Evolutionary conservation across 192 early-diverging fungal species (phyloP).

Genomic region (Chytriomyces hyalinus): DNA sequence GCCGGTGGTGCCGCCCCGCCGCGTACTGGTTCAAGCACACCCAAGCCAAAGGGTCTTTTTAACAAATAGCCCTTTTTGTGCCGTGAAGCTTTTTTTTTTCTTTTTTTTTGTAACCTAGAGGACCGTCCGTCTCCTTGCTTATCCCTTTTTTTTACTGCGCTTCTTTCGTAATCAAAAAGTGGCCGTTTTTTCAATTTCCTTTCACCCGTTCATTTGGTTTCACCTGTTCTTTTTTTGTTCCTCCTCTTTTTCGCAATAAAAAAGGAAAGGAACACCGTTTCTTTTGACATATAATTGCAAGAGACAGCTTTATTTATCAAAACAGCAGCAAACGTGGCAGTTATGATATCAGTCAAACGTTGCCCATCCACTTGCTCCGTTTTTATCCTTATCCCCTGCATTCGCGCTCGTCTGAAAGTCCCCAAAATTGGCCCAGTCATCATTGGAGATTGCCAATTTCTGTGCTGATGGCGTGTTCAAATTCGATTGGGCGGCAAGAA

Average conservation of each 20-base stretch:
- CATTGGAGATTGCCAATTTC: background rate
- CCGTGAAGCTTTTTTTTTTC: too few relatives aligned
- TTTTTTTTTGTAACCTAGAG: constrained; percentile 4
- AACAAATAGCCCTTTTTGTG: constrained; percentile 33
- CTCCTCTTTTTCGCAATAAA: background rate
- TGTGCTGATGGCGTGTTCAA: background rate
- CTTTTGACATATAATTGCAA: background rate
- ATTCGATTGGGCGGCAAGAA: constrained; percentile 1
- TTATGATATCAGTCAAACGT: constrained; percentile 26
- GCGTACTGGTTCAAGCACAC: constrained; percentile 43
- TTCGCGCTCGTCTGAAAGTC: constrained; percentile 38
- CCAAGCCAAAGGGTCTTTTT: constrained; percentile 75
- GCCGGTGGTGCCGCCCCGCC: constrained; percentile 56
- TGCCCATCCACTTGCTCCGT: constrained; percentile 19
- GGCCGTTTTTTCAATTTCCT: background rate
- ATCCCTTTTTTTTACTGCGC: background rate
- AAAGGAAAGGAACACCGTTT: background rate
- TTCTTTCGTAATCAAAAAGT: constrained; percentile 5
- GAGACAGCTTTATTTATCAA: background rate
- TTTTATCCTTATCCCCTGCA: background rate
- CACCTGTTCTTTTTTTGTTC: background rate
- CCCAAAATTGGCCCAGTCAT: constrained; percentile 48
- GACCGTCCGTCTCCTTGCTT: background rate
- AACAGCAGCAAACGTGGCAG: background rate
- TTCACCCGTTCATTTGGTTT: background rate